Percentiles rank a stretch among this genome's conserved stretches.
Evolutionary conservation across 2,329 filamentous ascomycete species (phyloP).

Genomic region (Aspergillus sp.): DNA sequence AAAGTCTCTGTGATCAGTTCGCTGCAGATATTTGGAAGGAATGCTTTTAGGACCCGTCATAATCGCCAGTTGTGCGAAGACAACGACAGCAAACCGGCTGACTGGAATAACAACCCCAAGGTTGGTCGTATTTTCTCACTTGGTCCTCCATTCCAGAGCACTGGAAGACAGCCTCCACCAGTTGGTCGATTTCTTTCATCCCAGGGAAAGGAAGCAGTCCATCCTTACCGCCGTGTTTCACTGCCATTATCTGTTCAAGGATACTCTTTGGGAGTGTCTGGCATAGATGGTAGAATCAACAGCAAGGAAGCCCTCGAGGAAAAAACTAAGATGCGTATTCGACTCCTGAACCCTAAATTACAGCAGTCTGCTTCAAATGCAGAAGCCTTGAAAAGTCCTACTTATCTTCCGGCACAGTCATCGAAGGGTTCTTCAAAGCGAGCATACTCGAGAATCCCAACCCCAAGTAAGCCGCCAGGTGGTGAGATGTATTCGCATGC

Average conservation of each 20-base stretch:
- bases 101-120: neutral
- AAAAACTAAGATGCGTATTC: neutral
- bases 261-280: too few species aligned
- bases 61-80: neutral
- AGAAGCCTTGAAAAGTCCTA: too few species aligned
- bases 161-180: neutral
- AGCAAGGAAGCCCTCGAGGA: neutral
- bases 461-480: constrained; percentile 4
- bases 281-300: too few species aligned
- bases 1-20: constrained; percentile 12
- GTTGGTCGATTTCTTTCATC: too few species aligned
- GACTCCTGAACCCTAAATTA: neutral
- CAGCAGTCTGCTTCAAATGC: too few species aligned
- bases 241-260: neutral
- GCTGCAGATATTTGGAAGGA: constrained; percentile 14
- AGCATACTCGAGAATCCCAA: constrained; percentile 10
- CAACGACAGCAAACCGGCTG: neutral
- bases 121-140: neutral
- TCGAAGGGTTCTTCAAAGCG: too few species aligned
- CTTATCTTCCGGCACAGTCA: too few species aligned
- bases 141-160: neutral
- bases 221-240: neutral
- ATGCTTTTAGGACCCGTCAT: constrained; percentile 7
- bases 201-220: neutral
- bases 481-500: constrained; percentile 8